Conservation (phyloP, 169 alveolate genomes). For the Pseudocohnilembus persalinus region DNA sequence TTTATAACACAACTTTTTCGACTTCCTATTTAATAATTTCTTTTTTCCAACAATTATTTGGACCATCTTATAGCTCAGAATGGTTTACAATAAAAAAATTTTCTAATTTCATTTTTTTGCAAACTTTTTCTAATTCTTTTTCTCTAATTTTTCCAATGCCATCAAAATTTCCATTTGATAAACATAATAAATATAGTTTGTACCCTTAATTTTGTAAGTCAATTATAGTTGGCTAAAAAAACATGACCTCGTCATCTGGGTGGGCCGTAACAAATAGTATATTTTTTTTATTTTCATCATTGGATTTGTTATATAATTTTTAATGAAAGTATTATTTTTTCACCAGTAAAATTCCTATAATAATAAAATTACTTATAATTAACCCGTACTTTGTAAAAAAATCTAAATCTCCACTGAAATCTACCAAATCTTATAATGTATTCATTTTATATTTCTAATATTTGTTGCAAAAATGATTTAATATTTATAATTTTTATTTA, state of each 20-base stretch:
- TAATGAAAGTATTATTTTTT: neutral
- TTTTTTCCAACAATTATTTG: constrained; percentile 49
- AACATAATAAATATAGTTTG: constrained; percentile 61
- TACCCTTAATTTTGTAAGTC: constrained; percentile 43
- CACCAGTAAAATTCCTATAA: constrained; percentile 22
- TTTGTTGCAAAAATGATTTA: neutral
- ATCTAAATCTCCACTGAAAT: constrained; percentile 23
- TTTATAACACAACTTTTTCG: constrained; percentile 31
- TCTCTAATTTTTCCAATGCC: constrained; percentile 74
- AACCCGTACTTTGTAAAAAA: constrained; percentile 38
- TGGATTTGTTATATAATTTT: neutral
- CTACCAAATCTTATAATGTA: constrained; percentile 5
- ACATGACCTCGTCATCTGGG: constrained; percentile 95
- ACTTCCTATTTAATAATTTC: constrained; percentile 46
- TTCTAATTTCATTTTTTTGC: constrained; percentile 47
- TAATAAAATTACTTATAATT: constrained; percentile 30
- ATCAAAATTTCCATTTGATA: constrained; percentile 76
- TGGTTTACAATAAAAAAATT: constrained; percentile 50
- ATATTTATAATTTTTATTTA: too few relatives aligned
- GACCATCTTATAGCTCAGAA: constrained; percentile 65
- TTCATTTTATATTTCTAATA: neutral
- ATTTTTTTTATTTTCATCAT: constrained; percentile 23
- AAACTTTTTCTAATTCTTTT: constrained; percentile 69
- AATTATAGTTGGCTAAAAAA: constrained; percentile 87
- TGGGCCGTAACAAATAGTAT: constrained; percentile 88